Base-by-base conservation (phyloP, 192 early-diverging fungal species). In the Coemansia sp. region DNA sequence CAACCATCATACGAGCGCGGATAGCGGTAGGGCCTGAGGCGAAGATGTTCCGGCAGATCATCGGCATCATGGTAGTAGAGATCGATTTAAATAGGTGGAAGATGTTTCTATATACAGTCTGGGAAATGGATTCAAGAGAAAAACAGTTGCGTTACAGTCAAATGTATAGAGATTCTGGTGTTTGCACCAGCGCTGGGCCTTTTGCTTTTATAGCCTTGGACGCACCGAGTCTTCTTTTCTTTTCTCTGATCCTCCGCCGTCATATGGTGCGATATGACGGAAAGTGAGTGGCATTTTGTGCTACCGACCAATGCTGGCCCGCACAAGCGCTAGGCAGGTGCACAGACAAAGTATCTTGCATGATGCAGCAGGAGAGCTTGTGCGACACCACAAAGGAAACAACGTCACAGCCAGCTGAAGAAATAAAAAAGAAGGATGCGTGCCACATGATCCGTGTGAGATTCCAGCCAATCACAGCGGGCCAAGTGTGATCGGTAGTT, bases 381-480 rank as follows among this genome's bases (percentile, higher is more conserved):
- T 41, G 39, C 39, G 12, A 48, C 3, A 15, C 45, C 5, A 48
- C 12, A 48, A 48, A 12, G 17, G 14, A 48, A 48, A 12, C 39
- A 41, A 48, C 45, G 45, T 48, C 45, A 48, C 45, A 12, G 12
- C 45, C 14, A 41, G 39, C 39, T 11, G 7, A 41, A 11, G 9
- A 5, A 41, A 41, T 8, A 41, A 41, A 8, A 41, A 41, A 41
- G 39, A 5, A 41, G 39, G 39, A 41, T 41, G 45, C 45, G 43
- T 20, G 28, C 37, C 68, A 70, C 68, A 43, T 70, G 68, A 61
- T 28, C n/a, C 35, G 60, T 63, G 1, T 18, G 8, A n/a, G 14
- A 45, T 37, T 14, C 22, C 33, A 65, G 69, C 78, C 78, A 79
- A 79, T 79, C 55, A 57, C 39, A 55, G 18, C 15, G 28, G 58